These are phyloP conservation scores for Pleurotus platypus DNA, from an alignment of 768 basidiomycete species.

Conservation along the genomic window DNA sequence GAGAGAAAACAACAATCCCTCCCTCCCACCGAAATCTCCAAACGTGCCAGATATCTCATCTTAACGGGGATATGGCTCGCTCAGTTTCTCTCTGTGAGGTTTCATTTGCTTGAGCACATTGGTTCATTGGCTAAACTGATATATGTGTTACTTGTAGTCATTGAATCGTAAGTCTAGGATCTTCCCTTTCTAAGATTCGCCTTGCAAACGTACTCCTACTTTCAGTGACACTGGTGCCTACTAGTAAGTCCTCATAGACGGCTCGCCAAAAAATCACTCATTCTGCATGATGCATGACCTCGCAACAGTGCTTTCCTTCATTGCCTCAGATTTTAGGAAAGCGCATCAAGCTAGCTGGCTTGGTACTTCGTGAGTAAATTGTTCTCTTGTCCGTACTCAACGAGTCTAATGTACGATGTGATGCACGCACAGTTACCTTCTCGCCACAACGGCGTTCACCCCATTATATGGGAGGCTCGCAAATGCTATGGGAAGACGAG, in stretches of 20 bases:
- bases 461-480: constrained; percentile 81
- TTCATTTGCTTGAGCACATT: not conserved
- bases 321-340: constrained; percentile 75
- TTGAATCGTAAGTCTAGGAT: not conserved
- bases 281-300: not conserved
- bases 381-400: not conserved
- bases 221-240: constrained; percentile 73
- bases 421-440: constrained; percentile 51
- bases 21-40: too few relatives aligned
- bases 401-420: not conserved
- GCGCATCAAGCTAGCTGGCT: constrained; percentile 83
- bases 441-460: constrained; percentile 80
- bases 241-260: constrained; percentile 43
- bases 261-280: not conserved
- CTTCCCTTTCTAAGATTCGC: not conserved
- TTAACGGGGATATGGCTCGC: not conserved
- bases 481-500: constrained; percentile 68
- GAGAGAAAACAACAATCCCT: too few relatives aligned
- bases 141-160: not conserved
- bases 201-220: not conserved
- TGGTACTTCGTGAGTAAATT: constrained; percentile 59
- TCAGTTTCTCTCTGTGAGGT: not conserved
- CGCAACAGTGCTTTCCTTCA: constrained; percentile 64
- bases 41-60: not conserved
- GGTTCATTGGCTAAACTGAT: too few relatives aligned